Evolutionary conservation across 2,329 filamentous ascomycete species (phyloP).

Genomic region (Trichocomaceae sp.): DNA sequence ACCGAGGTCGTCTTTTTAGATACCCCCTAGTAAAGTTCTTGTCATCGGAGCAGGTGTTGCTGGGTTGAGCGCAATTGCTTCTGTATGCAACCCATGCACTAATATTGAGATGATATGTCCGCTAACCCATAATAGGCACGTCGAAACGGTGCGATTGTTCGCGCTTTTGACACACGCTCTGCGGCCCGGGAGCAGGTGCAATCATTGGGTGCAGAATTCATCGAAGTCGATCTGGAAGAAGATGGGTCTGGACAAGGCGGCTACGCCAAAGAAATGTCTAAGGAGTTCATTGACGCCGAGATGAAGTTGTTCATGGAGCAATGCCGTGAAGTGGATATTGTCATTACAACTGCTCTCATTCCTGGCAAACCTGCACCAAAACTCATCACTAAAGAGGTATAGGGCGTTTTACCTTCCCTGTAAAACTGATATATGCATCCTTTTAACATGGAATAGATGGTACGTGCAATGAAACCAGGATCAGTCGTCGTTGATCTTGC

Average conservation of each 20-base stretch:
- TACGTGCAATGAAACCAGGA: constrained; percentile 81
- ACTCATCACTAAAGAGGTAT: constrained; percentile 65
- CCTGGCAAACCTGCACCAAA: constrained; percentile 77
- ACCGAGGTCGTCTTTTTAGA: constrained; percentile 53
- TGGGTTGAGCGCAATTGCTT: constrained; percentile 80
- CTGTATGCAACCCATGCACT: constrained; percentile 37
- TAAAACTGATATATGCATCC: background rate
- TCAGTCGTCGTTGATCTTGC: constrained; percentile 84
- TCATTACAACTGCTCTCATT: constrained; percentile 88
- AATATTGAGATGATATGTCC: background rate
- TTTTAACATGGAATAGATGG: constrained; percentile 46
- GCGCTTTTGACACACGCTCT: constrained; percentile 85
- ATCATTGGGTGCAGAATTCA: constrained; percentile 81
- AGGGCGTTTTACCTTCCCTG: background rate
- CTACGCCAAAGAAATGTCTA: constrained; percentile 91
- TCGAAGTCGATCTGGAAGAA: constrained; percentile 78
- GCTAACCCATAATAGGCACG: constrained; percentile 48
- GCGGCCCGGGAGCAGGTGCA: constrained; percentile 84
- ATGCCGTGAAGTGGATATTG: constrained; percentile 80
- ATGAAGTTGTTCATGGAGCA: constrained; percentile 90
- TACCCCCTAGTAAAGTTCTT: constrained; percentile 82
- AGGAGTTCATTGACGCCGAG: constrained; percentile 85
- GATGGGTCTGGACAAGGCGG: constrained; percentile 78
- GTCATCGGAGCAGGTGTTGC: constrained; percentile 88
- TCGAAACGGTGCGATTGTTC: constrained; percentile 79